Evolutionary conservation across 176 grass and related monocot species (phyloP), one percentile per base, ranked within the genome.

Genomic region (Rhipidocladum racemiflorum): DNA sequence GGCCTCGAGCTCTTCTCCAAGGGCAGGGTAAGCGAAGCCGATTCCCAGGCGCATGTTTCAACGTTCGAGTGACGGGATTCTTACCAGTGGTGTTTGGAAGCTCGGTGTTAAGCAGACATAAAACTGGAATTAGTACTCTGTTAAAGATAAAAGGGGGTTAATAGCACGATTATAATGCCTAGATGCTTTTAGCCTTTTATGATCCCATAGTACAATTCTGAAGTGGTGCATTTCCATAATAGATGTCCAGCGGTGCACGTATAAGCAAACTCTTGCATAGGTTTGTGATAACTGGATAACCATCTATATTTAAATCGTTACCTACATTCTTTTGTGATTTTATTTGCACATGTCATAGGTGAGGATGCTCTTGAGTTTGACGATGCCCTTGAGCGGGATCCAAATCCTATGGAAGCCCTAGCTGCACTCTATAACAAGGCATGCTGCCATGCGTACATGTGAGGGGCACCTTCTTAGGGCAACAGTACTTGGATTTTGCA

Each of bases 401-500:
- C 96, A 83, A 93, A 93, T 83, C 82, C 90, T 40, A 64, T 84
- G 2, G 90, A 93, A 93, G 90, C 89, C 76, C 96, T 95, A 83
- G 96, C 96, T 85, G 96, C 96, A 0, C 50, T 91, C 9, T 98
- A 98, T 80, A 98, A 98, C 72, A 98, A 95, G 85, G 95, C 90
- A 55, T 98, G 92, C 87, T 95, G 95, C 90, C 95, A 98, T 95
- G 87, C 92, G 5, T 98, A 91, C 88, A 95, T 88, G 95, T 98
- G 27, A 93, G 68, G 53, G 49, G 64, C 49, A 40, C 21, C 29
- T 87, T 78, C 35, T 54, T 40, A 23, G 18, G 18, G 23, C 16
- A 76, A 66, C 21, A 68, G 32, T 44, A 51, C 27, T 42, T 76
- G 15, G 36, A 49, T 21, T 74, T 46, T 79, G 20, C 27, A 49